These are phyloP conservation scores for Hypoxylon crocopeplum DNA, from an alignment of 495 filamentous ascomycete genomes.

Conservation along the genomic window DNA sequence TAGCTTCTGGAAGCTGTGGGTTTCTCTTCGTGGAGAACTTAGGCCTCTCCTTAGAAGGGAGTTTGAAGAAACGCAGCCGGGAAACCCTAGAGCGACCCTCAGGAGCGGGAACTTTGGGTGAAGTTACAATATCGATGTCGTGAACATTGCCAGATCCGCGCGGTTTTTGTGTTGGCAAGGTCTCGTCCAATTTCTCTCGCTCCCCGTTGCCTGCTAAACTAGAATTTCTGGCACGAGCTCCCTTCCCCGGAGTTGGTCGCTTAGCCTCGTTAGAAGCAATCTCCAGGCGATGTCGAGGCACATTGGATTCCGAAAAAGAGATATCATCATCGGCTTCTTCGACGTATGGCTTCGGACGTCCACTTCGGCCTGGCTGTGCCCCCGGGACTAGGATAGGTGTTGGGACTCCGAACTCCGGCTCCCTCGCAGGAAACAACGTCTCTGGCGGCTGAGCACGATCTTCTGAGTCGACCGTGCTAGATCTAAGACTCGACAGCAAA, in stretches of 20 bases:
- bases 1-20: not conserved
- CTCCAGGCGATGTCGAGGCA: not conserved
- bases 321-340: not conserved
- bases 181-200: not conserved
- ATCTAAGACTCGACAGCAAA: not conserved
- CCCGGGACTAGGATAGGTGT: not conserved
- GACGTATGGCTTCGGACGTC: not conserved
- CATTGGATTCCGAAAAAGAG: not conserved
- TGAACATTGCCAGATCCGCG: not conserved
- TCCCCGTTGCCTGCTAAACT: not conserved
- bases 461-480: not conserved
- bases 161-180: not conserved
- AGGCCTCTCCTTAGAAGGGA: not conserved
- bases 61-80: not conserved
- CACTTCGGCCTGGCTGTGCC: too few relatives aligned
- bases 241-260: not conserved
- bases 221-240: not conserved
- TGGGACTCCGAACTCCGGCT: conserved; percentile 4
- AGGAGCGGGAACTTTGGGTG: not conserved
- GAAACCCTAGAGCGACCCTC: not conserved
- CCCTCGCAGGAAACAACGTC: conserved; percentile 10
- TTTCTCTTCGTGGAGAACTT: not conserved
- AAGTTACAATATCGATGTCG: not conserved
- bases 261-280: not conserved
- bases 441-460: not conserved